These are phyloP conservation scores for Cladosporium sphaerospermum DNA, from an alignment of 2,329 filamentous ascomycete genomes.

Conservation along the genomic window DNA sequence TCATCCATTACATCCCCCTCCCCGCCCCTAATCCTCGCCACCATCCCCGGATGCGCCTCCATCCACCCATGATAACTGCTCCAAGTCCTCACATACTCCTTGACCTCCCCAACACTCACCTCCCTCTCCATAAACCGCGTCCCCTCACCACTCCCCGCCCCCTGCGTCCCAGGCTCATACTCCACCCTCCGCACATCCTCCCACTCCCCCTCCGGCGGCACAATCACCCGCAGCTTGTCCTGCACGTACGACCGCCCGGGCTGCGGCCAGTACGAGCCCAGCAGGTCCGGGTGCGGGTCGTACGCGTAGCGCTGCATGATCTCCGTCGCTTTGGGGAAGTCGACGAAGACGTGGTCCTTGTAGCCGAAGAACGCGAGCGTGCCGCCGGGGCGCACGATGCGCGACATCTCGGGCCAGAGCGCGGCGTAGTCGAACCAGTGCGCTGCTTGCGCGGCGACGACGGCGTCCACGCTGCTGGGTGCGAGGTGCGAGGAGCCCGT, in stretches of 20 bases:
- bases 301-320: constrained; percentile 54
- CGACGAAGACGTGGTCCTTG: constrained; percentile 56
- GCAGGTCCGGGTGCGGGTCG: constrained; percentile 39
- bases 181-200: constrained; percentile 47
- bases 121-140: constrained; percentile 48
- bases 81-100: constrained; percentile 57
- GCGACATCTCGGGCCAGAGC: constrained; percentile 51
- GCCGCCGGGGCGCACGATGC: constrained; percentile 50
- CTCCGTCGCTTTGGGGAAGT: constrained; percentile 45
- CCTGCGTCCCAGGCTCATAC: constrained; percentile 50
- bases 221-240: constrained; percentile 46
- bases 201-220: constrained; percentile 49
- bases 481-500: constrained; percentile 43
- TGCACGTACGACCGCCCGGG: constrained; percentile 53
- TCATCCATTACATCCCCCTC: constrained; percentile 57
- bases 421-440: constrained; percentile 60
- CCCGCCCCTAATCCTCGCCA: constrained; percentile 49
- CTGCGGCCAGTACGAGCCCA: constrained; percentile 57
- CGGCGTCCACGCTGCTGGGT: constrained; percentile 47
- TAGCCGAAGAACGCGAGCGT: constrained; percentile 62
- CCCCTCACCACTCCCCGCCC: constrained; percentile 35
- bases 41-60: constrained; percentile 47
- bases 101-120: constrained; percentile 52
- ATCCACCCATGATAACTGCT: constrained; percentile 55
- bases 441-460: constrained; percentile 50